phyloP scores from a whole-genome alignment of 768 basidiomycete genomes.

The Terana coerulea region DNA sequence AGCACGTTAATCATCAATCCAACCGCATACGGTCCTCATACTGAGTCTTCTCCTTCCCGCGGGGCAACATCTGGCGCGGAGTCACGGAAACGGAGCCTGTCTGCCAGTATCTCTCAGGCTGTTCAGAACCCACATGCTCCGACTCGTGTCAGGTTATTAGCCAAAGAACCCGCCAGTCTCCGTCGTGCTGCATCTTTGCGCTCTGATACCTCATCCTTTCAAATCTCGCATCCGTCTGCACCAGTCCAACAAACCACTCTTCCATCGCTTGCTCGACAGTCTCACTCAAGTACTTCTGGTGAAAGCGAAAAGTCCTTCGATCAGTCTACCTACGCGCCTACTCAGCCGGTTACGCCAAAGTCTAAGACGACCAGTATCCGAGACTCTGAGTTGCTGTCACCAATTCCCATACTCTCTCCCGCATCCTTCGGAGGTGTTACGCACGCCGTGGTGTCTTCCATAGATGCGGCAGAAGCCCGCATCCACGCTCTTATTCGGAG shows the following conservation, averaged over 20 bases:
- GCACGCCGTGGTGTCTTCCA: conserved; percentile 30
- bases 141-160: conserved; percentile 9
- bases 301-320: background rate
- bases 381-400: conserved; percentile 6
- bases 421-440: conserved; percentile 34
- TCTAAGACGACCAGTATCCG: background rate
- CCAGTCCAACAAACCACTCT: conserved; percentile 8
- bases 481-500: conserved; percentile 37
- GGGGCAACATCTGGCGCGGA: background rate
- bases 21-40: background rate
- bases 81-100: background rate
- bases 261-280: background rate
- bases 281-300: background rate
- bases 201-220: conserved; percentile 25
- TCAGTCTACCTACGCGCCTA: background rate
- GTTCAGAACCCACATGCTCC: background rate
- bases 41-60: background rate
- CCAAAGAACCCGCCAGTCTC: conserved; percentile 36
- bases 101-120: background rate
- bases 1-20: background rate
- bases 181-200: conserved; percentile 38
- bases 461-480: conserved; percentile 42
- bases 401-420: conserved; percentile 54
- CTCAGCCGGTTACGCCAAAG: background rate
- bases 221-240: conserved; percentile 1